A percentile compares a stretch with the other conserved stretches of the same genome.
These are phyloP conservation scores for Cardiospermum halicacabum DNA, from an alignment of 345 rosid genomes.

Conservation along the genomic window DNA sequence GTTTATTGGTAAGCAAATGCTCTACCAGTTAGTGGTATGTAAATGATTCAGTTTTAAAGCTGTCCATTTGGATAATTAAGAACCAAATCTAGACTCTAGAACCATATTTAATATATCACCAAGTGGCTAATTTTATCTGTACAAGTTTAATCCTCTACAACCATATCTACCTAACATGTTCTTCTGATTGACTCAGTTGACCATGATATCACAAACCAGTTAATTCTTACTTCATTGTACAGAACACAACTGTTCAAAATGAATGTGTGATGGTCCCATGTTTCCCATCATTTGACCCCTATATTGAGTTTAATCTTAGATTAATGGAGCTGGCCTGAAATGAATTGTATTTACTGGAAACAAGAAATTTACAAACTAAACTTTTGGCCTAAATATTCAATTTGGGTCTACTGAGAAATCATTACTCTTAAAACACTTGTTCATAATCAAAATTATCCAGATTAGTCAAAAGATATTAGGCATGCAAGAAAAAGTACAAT, in stretches of 20 bases:
- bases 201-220: slow-evolving; percentile 1
- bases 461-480: slow-evolving; percentile 22
- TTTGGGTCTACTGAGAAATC: slow-evolving; percentile 9
- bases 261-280: slow-evolving; percentile 14
- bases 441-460: not conserved
- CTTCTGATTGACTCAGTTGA: not conserved
- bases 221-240: not conserved
- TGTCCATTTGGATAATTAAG: slow-evolving; percentile 5
- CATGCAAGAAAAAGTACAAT: not conserved
- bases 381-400: not conserved
- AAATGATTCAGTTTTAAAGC: slow-evolving; percentile 7
- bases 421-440: not conserved
- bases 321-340: too few relatives aligned
- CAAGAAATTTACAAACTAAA: not conserved
- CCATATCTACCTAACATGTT: not conserved
- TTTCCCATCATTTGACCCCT: slow-evolving; percentile 5
- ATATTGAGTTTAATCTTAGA: not conserved
- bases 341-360: not conserved
- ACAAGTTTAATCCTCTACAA: too few relatives aligned
- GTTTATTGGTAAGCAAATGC: not conserved
- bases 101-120: too few relatives aligned
- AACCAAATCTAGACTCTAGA: not conserved
- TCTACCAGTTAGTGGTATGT: not conserved
- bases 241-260: not conserved
- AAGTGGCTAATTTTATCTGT: too few relatives aligned